These are phyloP conservation scores for Labyrinthula sp. DNA, from an alignment of 352 stramenopile genomes.

Conservation along the genomic window DNA sequence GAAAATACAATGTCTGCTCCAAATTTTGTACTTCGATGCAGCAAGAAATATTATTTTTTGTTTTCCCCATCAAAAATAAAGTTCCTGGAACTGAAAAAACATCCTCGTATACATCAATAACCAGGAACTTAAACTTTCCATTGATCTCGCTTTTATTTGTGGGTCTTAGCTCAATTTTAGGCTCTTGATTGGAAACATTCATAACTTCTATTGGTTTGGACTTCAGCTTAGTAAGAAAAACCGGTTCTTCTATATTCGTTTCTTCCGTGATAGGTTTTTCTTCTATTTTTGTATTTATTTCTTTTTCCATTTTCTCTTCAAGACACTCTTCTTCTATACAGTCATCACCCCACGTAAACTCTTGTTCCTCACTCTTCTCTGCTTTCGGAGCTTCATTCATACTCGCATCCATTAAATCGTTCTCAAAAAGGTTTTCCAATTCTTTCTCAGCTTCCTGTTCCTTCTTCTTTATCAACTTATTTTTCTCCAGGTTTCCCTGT, in stretches of 20 bases:
- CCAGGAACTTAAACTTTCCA: slow-evolving; percentile 73
- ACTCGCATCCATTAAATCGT: neutral
- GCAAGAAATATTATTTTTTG: slow-evolving; percentile 62
- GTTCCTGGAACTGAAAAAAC: slow-evolving; percentile 56
- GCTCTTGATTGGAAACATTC: neutral
- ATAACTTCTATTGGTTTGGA: neutral
- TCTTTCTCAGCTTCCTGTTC: slow-evolving; percentile 4
- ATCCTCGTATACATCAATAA: slow-evolving; percentile 84
- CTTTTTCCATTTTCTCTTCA: slow-evolving; percentile 2
- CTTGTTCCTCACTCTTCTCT: slow-evolving; percentile 6
- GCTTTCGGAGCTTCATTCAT: slow-evolving; percentile 1
- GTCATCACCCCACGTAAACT: slow-evolving; percentile 18
- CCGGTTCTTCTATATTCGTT: neutral
- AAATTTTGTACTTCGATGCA: slow-evolving; percentile 84
- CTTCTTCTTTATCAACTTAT: slow-evolving; percentile 13
- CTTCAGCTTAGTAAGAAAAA: neutral
- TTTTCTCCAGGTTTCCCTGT: neutral
- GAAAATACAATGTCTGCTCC: slow-evolving; percentile 78
- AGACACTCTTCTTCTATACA: slow-evolving; percentile 12
- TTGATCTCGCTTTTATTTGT: too few species aligned
- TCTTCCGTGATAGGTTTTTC: too few species aligned
- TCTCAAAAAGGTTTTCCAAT: neutral
- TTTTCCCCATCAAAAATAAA: slow-evolving; percentile 75
- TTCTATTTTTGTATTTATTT: too few species aligned
- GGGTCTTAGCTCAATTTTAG: neutral